These are phyloP conservation scores for Mycena indigotica DNA, from an alignment of 768 basidiomycete genomes.

Conservation along the genomic window DNA sequence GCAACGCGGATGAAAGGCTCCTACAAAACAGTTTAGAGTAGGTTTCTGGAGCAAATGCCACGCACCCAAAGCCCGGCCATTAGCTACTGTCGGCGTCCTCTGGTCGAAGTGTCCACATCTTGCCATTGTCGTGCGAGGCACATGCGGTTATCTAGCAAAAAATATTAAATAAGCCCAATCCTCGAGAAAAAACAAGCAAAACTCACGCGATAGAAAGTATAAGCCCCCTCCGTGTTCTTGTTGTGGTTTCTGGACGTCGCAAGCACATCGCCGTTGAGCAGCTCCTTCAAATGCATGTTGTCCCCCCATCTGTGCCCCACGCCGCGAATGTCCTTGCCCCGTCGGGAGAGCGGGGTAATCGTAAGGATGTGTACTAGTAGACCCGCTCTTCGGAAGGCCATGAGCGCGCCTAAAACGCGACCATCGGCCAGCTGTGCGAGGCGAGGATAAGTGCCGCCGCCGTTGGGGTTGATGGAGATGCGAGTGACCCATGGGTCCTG, in stretches of 20 bases:
- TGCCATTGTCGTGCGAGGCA: too few relatives aligned
- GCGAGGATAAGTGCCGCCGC: too few relatives aligned
- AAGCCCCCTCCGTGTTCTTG: background rate
- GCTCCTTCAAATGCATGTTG: conserved; percentile 8
- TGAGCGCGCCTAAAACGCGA: background rate
- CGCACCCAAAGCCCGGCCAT: conserved; percentile 28
- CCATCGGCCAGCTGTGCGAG: background rate
- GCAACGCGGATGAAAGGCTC: conserved; percentile 24
- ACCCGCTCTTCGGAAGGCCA: conserved; percentile 8
- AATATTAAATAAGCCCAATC: background rate
- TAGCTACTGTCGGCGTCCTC: conserved; percentile 13
- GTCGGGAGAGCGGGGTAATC: conserved; percentile 12
- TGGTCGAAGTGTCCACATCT: conserved; percentile 23
- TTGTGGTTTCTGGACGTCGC: conserved; percentile 18
- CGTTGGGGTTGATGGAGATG: background rate
- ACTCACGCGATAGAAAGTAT: conserved; percentile 14
- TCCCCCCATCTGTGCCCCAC: conserved; percentile 6
- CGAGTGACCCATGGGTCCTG: background rate
- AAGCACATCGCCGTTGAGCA: too few relatives aligned
- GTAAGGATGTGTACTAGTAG: conserved; percentile 7
- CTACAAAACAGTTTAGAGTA: conserved; percentile 4
- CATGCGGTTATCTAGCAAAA: conserved; percentile 22
- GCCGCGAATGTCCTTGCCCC: conserved; percentile 9
- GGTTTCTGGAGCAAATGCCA: background rate
- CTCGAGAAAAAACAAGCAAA: background rate